Percentiles rank a stretch among this genome's conserved stretches.
phyloP scores from a whole-genome alignment of 495 filamentous ascomycete genomes.

The Penicillium ochrochloron region DNA sequence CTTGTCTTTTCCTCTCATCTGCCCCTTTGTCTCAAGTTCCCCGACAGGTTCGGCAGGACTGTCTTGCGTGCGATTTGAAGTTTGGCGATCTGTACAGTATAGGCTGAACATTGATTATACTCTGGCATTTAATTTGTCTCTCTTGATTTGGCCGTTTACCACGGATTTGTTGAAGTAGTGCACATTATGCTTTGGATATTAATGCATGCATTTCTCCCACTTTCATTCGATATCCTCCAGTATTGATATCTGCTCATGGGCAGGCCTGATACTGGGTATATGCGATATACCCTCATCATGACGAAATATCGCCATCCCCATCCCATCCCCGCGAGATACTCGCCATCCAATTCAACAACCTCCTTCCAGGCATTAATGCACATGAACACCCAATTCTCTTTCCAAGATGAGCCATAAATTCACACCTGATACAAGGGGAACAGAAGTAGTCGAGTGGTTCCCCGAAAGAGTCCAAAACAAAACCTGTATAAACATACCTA shows the following conservation, averaged over 20 bases:
- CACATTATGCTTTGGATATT: not conserved
- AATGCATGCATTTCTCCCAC: not conserved
- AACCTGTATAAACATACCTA: constrained; percentile 33
- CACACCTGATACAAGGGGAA: constrained; percentile 34
- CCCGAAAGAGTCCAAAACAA: constrained; percentile 42
- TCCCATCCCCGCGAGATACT: not conserved
- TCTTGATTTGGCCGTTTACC: not conserved
- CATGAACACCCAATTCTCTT: not conserved
- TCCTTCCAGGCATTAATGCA: not conserved
- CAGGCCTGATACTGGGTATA: not conserved
- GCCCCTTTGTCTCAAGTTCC: constrained; percentile 14
- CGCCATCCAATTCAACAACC: constrained; percentile 1
- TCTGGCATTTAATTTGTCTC: not conserved
- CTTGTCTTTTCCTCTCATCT: constrained; percentile 10
- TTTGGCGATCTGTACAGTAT: constrained; percentile 29
- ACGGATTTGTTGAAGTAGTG: not conserved
- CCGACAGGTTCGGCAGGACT: constrained; percentile 29
- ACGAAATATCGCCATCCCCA: constrained; percentile 13
- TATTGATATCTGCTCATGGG: not conserved
- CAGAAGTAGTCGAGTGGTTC: constrained; percentile 41
- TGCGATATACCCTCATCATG: constrained; percentile 14
- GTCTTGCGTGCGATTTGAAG: constrained; percentile 15
- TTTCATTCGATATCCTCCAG: not conserved
- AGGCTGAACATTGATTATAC: constrained; percentile 7
- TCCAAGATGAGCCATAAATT: constrained; percentile 24